Evolutionary conservation across 371 early-diverging fungal species (phyloP).

Genomic region (Mucor sp.): DNA sequence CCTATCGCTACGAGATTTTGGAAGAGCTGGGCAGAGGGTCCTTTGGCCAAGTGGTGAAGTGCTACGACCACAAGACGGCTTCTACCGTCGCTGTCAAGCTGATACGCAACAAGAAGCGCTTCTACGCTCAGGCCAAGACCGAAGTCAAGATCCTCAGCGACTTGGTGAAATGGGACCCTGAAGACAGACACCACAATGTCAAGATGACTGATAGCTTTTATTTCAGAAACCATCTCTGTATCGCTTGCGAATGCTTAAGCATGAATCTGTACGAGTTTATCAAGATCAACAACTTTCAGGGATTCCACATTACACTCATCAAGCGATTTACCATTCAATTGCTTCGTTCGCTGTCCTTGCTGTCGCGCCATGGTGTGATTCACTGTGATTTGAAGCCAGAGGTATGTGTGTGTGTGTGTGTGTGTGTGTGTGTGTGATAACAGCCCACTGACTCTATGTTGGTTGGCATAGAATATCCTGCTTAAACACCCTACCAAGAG

Average conservation of each 20-base stretch:
- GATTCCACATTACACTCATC: conserved; percentile 84
- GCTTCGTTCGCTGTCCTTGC: conserved; percentile 78
- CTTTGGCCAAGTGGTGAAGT: conserved; percentile 97
- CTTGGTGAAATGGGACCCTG: conserved; percentile 78
- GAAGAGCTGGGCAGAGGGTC: conserved; percentile 94
- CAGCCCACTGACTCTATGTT: no score
- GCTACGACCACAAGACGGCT: conserved; percentile 89
- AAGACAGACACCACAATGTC: conserved; percentile 78
- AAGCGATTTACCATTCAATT: conserved; percentile 86
- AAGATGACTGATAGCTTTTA: conserved; percentile 91
- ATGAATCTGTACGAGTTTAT: conserved; percentile 98
- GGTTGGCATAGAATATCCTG: conserved; percentile 66
- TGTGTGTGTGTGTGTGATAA: no score
- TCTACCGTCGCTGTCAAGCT: conserved; percentile 92
- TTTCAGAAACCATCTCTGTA: conserved; percentile 94
- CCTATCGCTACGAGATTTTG: conserved; percentile 90
- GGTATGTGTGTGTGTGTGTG: no score
- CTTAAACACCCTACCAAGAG: conserved; percentile 72
- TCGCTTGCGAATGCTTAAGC: conserved; percentile 93
- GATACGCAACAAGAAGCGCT: conserved; percentile 93
- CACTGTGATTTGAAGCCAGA: conserved; percentile 99
- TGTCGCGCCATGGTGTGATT: conserved; percentile 81
- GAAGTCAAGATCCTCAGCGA: conserved; percentile 91
- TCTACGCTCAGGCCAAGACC: conserved; percentile 93
- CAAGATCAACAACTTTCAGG: conserved; percentile 91